Base-by-base conservation (phyloP, 371 early-diverging fungal species). In the Coemansia sp. region DNA sequence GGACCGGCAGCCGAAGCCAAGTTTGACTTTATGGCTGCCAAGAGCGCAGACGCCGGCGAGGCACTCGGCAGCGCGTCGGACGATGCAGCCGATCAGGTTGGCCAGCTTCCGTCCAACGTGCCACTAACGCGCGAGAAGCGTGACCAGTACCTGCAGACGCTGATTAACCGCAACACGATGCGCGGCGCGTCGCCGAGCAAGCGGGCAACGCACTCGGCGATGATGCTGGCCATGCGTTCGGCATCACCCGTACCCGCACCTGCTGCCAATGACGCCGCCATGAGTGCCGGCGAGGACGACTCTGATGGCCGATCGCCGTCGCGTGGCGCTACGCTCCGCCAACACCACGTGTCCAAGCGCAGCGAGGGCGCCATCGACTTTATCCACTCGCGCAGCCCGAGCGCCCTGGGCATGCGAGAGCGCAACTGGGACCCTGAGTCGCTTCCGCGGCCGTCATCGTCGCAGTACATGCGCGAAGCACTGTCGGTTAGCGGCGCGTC, bases 91-190 rank as follows among this genome's bases (percentile, higher is more conserved):
- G 38, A 31, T 29, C 9, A 46, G 10, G 5, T 40, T 6, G 60
- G 18, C 14, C n/a, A n/a, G n/a, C 33, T 66, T 14, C 66, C 70
- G 4, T 56, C 54, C 7, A 58, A 74, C 9, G 66, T 56, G 36
- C 75, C 75, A 6, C 62, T 74, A 24, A 74, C 75, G 4, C 60
- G 72, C 34, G 75, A 74, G 37, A 74, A 74, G 66, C 71, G 75
- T 46, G 75, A 74, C 52, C 71, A 74, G 62, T 74, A 69, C 31
- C 46, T 74, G 43, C 71, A 70, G 58, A 74, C 75, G 43, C 62
- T 74, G 37, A 74, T 74, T 24, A 74, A 43, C 52, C 70, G 75
- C 40, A 74, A 71, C 37, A 70, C 75, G 8, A 58, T 74, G 65
- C 71, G 74, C 36, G 55, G 55, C n/a, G 66, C 58, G 1, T 60